phyloP scores from a whole-genome alignment of 148 eudicot species.

The Amaranthus cruentus region DNA sequence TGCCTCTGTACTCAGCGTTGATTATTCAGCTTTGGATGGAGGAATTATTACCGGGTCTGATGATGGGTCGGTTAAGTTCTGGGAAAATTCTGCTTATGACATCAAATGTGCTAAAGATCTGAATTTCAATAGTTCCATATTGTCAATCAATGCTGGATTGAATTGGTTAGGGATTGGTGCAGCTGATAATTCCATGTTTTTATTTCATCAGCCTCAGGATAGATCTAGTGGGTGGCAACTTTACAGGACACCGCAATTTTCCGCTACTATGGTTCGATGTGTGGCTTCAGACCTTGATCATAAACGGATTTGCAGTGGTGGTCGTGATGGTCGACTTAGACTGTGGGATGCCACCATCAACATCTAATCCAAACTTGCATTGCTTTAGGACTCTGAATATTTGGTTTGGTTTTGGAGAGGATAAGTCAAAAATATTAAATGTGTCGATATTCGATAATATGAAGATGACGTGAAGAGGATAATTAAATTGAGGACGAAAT shows the following conservation, averaged over 20 bases:
- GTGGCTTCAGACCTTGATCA: conserved; percentile 71
- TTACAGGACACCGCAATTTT: conserved; percentile 62
- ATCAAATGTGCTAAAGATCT: conserved; percentile 65
- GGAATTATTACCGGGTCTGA: conserved; percentile 80
- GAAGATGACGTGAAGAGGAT: too few relatives aligned
- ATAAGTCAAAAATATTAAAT: too few relatives aligned
- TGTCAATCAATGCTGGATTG: conserved; percentile 62
- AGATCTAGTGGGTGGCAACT: conserved; percentile 80
- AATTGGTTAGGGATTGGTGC: conserved; percentile 91
- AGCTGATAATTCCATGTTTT: conserved; percentile 86
- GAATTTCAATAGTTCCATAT: conserved; percentile 49
- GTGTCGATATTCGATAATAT: too few relatives aligned
- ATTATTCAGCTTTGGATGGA: conserved; percentile 60
- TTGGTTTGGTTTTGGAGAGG: too few relatives aligned
- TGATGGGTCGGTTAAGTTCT: conserved; percentile 75
- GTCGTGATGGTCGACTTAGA: conserved; percentile 79
- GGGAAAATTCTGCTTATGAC: conserved; percentile 72
- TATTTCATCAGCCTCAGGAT: conserved; percentile 71
- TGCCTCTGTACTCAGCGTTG: conserved; percentile 61
- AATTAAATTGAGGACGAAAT: too few relatives aligned
- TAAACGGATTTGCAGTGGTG: conserved; percentile 89
- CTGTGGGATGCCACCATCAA: conserved; percentile 91
- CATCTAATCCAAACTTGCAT: conserved; percentile 26
- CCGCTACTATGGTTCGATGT: conserved; percentile 75
- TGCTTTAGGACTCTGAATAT: too few relatives aligned